phyloP scores from a whole-genome alignment of 1,284 basidiomycete species.

The Leccinum pachyderme region DNA sequence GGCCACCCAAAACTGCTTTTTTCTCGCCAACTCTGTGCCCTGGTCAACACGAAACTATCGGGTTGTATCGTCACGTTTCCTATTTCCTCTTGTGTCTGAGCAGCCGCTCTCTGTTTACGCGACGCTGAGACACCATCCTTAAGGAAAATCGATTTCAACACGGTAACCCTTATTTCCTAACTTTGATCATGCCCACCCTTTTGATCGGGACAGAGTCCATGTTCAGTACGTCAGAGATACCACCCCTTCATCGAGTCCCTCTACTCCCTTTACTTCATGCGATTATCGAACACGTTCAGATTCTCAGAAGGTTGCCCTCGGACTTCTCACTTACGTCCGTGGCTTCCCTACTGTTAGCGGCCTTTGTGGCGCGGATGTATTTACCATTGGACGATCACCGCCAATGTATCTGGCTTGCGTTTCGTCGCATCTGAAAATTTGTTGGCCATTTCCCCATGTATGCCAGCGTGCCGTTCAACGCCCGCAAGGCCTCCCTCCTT shows the following conservation, averaged over 20 bases:
- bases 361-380: constrained; percentile 32
- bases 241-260: constrained; percentile 5
- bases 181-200: constrained; percentile 14
- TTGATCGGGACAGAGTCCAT: constrained; percentile 14
- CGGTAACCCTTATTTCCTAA: constrained; percentile 22
- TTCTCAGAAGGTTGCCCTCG: constrained; percentile 34
- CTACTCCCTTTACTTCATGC: constrained; percentile 19
- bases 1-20: constrained; percentile 1
- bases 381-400: constrained; percentile 26
- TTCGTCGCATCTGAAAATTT: constrained; percentile 13
- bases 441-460: constrained; percentile 21
- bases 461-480: constrained; percentile 17
- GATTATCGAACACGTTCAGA: constrained; percentile 29
- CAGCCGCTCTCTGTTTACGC: constrained; percentile 2
- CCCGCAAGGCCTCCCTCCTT: constrained; percentile 22
- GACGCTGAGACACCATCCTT: constrained; percentile 8
- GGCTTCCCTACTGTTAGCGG: constrained; percentile 27
- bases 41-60: not conserved
- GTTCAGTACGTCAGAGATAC: constrained; percentile 19
- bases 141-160: constrained; percentile 17
- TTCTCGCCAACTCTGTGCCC: constrained; percentile 10
- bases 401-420: constrained; percentile 13
- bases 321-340: constrained; percentile 36
- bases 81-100: constrained; percentile 5
- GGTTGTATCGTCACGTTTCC: constrained; percentile 2